Base-by-base conservation (phyloP, 2,329 filamentous ascomycete species). In the Coniochaeta sp. region DNA sequence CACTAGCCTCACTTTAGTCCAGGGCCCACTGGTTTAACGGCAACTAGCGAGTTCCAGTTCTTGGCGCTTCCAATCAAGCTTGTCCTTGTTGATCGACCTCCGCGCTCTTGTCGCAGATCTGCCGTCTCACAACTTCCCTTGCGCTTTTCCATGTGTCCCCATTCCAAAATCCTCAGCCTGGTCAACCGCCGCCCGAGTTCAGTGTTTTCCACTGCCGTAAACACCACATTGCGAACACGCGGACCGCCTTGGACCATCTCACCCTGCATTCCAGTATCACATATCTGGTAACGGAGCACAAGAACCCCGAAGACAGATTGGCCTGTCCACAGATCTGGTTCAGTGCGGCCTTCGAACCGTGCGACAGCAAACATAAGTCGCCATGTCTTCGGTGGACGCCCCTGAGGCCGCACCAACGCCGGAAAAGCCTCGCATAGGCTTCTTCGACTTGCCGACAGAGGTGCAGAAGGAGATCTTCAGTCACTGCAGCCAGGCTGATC, bases 401-500 rank as follows among this genome's bases (percentile, higher is more conserved):
- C 20, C 10, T 9, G 20, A 42, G 2, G 38, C 20, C 18, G 14
- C 22, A 13, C 38, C 38, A 6, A 12, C 38, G n/a, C 22, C 38
- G 12, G 4, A 8, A 26, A 24, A 6, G n/a, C 20, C 18, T 22
- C 38, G 38, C 38, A 22, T 67, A 48, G 59, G 58, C 18, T 70
- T 79, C 55, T 62, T 74, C 47, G 65, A 69, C 54, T 61, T 79
- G 27, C 75, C 76, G 7, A 57, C 64, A 14, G 77, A 79, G 60
- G 73, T 75, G 0, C 72, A 77, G 55, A 69, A 69, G 51, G 72
- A 76, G 22, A 76, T 80, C 49, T 59, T 77, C 57, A 65, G 64
- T 38, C 69, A 77, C 63, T 79, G 77, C 60, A 68, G 71, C 14
- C 70, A 75, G 54, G 61, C 63, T 56, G 79, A 83, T 53, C 72